phyloP scores from a whole-genome alignment of 2,329 filamentous ascomycete genomes.

The Trichophyton rubrum region DNA sequence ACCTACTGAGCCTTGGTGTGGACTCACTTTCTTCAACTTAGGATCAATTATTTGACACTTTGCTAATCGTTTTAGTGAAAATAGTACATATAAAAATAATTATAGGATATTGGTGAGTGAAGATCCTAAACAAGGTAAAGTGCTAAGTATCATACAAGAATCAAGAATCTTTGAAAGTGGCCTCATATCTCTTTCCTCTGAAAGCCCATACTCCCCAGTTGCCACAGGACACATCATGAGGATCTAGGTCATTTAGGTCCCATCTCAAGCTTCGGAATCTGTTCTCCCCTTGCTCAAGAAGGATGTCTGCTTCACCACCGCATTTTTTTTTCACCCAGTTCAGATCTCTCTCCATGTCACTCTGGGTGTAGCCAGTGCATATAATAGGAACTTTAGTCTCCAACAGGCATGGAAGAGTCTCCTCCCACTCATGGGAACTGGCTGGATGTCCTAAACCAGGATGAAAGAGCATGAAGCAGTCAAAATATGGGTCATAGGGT shows the following conservation, averaged over 20 bases:
- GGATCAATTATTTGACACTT: neutral
- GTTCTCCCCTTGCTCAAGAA: slow-evolving; percentile 89
- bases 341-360: slow-evolving; percentile 86
- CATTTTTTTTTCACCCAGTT: slow-evolving; percentile 79
- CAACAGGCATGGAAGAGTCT: slow-evolving; percentile 75
- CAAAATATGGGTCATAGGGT: slow-evolving; percentile 95
- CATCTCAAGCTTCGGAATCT: slow-evolving; percentile 84
- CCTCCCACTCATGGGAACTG: slow-evolving; percentile 84
- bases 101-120: slow-evolving; percentile 5
- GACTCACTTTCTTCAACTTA: too few species aligned
- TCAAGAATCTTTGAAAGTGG: slow-evolving; percentile 22
- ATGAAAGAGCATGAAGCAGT: slow-evolving; percentile 94
- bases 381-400: slow-evolving; percentile 94
- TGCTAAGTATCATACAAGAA: neutral
- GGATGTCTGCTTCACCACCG: slow-evolving; percentile 77
- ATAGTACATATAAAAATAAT: neutral
- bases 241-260: slow-evolving; percentile 93
- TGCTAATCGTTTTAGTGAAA: neutral
- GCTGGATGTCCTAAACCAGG: slow-evolving; percentile 91
- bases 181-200: slow-evolving; percentile 62
- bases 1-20: too few species aligned
- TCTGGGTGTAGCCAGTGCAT: slow-evolving; percentile 90
- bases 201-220: slow-evolving; percentile 98
- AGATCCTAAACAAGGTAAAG: neutral
- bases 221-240: slow-evolving; percentile 83